Evolutionary conservation across 2,329 filamentous ascomycete species (phyloP), one percentile per base, ranked within the genome.

Genomic region (Sporothrix brunneoviolacea): DNA sequence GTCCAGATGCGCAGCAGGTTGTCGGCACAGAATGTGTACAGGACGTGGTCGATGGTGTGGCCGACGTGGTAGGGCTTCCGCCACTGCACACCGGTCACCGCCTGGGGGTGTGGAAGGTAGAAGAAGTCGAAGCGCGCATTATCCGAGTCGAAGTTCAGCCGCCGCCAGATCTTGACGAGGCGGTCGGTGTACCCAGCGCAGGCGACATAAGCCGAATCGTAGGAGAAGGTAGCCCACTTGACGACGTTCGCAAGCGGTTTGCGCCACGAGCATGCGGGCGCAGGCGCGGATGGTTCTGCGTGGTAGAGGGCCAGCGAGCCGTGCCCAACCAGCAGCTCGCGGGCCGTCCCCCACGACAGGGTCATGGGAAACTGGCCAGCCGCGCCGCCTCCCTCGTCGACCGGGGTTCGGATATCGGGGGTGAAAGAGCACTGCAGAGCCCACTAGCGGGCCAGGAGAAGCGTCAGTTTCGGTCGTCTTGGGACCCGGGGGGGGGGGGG

Each of bases 121-220:
- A 84, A 83, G 60, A 95, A 84, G 60, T 97, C 91, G 67, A 97
- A 97, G 51, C 86, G 79, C 35, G 89, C 85, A 58, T 94, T 86
- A 52, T 89, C 84, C 1, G 82, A 78, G 13, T 89, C 89, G 63
- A 91, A 96, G 8, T 86, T 86, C 21, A 95, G 72, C 48, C 91
- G 80, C 56, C 90, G 82, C 93, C 94, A 98, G 60, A 97, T 79
- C 69, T 98, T 97, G 58, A 95, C 83, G 18, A 97, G 71, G 46
- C 84, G 78, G 65, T 97, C 93, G 62, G 88, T 81, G 44, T 76
- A 72, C 37, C 89, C 86, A 12, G 86, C 79, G 1, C 88, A 91
- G 16, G 90, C 91, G 48, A 97, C 88, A 54, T 95, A 82, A 18
- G 84, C 83, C 12, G 88, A 91, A 65, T 95, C 91, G 56, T 88